A percentile compares a stretch with the other conserved stretches of the same genome.
Evolutionary conservation across 495 filamentous ascomycete species (phyloP).

Genomic region (Xylaria nigripes): DNA sequence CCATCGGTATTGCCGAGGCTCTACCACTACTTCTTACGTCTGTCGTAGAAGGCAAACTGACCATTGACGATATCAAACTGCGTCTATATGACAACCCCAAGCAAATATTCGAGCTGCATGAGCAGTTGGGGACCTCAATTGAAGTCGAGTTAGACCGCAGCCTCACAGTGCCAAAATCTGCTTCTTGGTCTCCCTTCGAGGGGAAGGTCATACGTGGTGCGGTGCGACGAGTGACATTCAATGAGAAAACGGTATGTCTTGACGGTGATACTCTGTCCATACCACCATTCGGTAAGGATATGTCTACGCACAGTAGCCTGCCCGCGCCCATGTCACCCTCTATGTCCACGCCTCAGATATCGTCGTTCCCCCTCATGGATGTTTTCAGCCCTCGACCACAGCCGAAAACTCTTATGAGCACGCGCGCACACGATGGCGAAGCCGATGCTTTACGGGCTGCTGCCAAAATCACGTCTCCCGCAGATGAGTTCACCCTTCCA

Average conservation of each 20-base stretch:
- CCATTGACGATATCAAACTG: conserved; percentile 61
- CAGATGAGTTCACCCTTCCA: conserved; percentile 48
- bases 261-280: conserved; percentile 57
- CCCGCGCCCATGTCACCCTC: conserved; percentile 48
- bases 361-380: conserved; percentile 32
- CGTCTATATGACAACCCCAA: conserved; percentile 75
- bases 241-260: conserved; percentile 66
- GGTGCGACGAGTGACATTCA: conserved; percentile 72
- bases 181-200: conserved; percentile 66
- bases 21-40: conserved; percentile 73
- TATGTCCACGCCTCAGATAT: conserved; percentile 36
- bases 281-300: conserved; percentile 57
- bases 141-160: conserved; percentile 69
- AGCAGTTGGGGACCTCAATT: conserved; percentile 64
- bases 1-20: conserved; percentile 65
- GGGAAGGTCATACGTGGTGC: conserved; percentile 64
- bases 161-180: conserved; percentile 47
- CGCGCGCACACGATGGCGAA: conserved; percentile 16
- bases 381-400: conserved; percentile 39
- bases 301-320: conserved; percentile 61
- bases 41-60: conserved; percentile 65
- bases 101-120: conserved; percentile 79
- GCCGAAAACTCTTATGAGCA: conserved; percentile 28
- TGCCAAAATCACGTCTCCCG: conserved; percentile 17
- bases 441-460: conserved; percentile 14